Percentiles rank a stretch among this genome's conserved stretches.
Conservation (phyloP, 768 basidiomycete genomes). For the Epithele typhae region DNA sequence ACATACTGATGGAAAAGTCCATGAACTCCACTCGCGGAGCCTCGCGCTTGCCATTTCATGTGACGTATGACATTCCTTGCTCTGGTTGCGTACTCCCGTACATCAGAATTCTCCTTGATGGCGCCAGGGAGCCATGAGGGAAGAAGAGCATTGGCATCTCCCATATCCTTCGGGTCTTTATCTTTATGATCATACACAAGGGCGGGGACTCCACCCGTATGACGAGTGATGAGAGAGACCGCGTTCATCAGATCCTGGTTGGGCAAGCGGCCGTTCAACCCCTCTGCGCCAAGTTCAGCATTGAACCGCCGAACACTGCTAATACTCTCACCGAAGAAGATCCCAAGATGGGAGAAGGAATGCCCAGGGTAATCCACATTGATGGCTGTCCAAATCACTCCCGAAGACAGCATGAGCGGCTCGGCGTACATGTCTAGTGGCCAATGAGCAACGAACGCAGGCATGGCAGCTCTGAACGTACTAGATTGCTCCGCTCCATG, state of each 20-base stretch:
- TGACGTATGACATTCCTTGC: conserved; percentile 70
- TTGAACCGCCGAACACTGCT: background rate
- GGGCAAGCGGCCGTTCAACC: conserved; percentile 89
- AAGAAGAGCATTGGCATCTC: conserved; percentile 26
- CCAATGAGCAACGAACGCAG: background rate
- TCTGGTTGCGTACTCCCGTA: conserved; percentile 51
- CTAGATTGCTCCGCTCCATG: conserved; percentile 67
- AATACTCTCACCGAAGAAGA: conserved; percentile 85
- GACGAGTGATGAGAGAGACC: conserved; percentile 63
- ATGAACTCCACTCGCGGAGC: conserved; percentile 84
- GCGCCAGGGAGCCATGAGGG: conserved; percentile 44
- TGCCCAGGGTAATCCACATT: conserved; percentile 96
- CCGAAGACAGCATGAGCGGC: conserved; percentile 61
- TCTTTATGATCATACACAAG: conserved; percentile 78
- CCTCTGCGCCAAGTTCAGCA: conserved; percentile 54
- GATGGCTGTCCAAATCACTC: conserved; percentile 93
- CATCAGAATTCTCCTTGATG: conserved; percentile 36
- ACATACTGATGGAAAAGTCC: conserved; percentile 80
- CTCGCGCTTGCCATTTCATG: conserved; percentile 67
- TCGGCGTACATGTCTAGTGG: conserved; percentile 61
- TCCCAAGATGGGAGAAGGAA: conserved; percentile 93
- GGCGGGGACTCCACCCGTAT: conserved; percentile 73
- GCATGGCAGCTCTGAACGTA: conserved; percentile 33
- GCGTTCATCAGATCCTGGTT: conserved; percentile 96
- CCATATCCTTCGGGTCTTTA: conserved; percentile 44